Evolutionary conservation across 2,329 filamentous ascomycete genomes (phyloP), one percentile per base, ranked within the genome.

Genomic region (Fusarium decemcellulare): DNA sequence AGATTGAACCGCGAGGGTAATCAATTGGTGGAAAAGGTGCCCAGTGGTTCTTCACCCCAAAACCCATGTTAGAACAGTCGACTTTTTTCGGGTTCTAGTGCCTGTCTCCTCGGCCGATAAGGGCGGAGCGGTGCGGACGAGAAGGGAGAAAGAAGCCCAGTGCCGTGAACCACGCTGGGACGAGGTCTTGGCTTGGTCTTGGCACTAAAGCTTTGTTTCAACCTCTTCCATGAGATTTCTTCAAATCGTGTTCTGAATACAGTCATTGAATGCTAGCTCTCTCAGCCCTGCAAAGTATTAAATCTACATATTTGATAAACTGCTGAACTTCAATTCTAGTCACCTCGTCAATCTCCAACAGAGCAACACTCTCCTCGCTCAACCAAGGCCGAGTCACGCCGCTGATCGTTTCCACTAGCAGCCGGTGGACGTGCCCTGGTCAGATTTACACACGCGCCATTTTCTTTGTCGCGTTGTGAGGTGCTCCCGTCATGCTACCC

Each of bases 171-270:
- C 43, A 53, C 54, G 50, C 42, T 63, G 46, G 59, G 47, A 54
- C 30, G 43, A 54, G 42, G 53, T 67, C 70, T 73, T 74, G 72
- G 71, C 67, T 36, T 57, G 16, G 63, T 71, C 71, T 73, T 73
- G 71, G 71, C 71, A 43, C 57, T 37, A 37, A 62, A 65, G 67
- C 69, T 65, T 73, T 73, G 70, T 72, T 72, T 72, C 56, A 53
- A 72, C 67, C 53, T 63, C 70, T 60, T 62, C 53, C 44, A 56
- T 36, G 47, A 46, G 42, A 55, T 47, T 69, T 71, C 52, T 47
- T 60, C 48, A 27, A 53, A 67, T 23, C 10, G 46, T 40, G 16
- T 52, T 51, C 12, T 37, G 5, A 23, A 32, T 54, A 10, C 11
- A 37, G 23, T 30, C 48, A 46, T 15, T 23, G 44, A 4, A 30